Evolutionary conservation across 129 eudicot species (phyloP), one percentile per base, ranked within the genome.

Genomic region (Ambrosia artemisiifolia): DNA sequence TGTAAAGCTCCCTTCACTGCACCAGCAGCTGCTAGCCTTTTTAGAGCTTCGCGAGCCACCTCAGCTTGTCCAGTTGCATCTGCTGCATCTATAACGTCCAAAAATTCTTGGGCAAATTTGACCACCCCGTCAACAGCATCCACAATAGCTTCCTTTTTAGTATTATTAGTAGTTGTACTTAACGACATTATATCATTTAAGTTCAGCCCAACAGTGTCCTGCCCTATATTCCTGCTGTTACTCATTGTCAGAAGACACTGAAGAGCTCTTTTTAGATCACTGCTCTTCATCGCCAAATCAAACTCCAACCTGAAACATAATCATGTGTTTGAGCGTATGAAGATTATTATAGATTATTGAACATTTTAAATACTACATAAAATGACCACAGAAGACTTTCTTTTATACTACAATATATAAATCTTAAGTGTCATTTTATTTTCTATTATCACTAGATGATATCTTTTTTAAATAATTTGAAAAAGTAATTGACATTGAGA

Each of bases 31-130:
- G 98, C 97, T 81, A 94, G 65, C 76, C 98, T 81, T 80, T 94
- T 94, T 11, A 88, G 83, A 74, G 98, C 98, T 77, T 94, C 98
- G 3, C 98, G 93, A 35, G 98, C 98, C 62, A 94, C 88, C 42
- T 90, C 98, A 49, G 79, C 84, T 85, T 94, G 98, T 34, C 85
- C 98, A 36, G 98, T 94, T 64, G 98, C 98, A 88, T 94, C 98
- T 19, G 98, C 98, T 69, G 98, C 97, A 83, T 94, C 98, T 65
- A 90, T 88, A 65, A 94, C 88, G 54, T 83, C 95, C 80, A 94
- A 69, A 72, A 94, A 94, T 69, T 94, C 96, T 71, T 85, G 92
- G 1, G 89, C 97, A 72, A 79, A 94, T 72, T 94, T 94, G 18
- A 86, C 95, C 24, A 94, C 89, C 64, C 98, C 98, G 64, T 94